phyloP scores from a whole-genome alignment of 2,329 filamentous ascomycete species.

The Decorospora gaudefroyi region DNA sequence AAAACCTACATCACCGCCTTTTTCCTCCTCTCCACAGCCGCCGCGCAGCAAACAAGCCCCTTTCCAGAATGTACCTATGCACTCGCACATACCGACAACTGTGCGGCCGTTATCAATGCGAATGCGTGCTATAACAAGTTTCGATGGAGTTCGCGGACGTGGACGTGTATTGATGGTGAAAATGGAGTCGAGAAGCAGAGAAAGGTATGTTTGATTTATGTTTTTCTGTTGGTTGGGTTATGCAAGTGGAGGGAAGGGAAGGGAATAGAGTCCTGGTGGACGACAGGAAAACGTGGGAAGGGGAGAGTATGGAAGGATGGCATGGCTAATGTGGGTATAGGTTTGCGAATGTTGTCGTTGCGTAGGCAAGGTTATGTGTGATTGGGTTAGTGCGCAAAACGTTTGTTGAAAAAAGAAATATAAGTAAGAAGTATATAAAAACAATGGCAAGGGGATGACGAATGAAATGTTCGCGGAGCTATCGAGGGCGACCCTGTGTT shows the following conservation, averaged over 20 bases:
- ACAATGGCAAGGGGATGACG: no score
- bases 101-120: constrained; percentile 39
- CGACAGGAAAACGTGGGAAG: not conserved
- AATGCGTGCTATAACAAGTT: constrained; percentile 42
- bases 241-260: not conserved
- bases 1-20: no score
- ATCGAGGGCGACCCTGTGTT: no score
- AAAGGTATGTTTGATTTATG: constrained; percentile 21
- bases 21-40: constrained; percentile 16
- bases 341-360: constrained; percentile 42
- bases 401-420: constrained; percentile 19
- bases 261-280: not conserved
- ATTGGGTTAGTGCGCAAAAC: constrained; percentile 32
- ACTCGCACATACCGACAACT: constrained; percentile 34
- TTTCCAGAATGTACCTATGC: constrained; percentile 32
- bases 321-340: constrained; percentile 13
- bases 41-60: constrained; percentile 24
- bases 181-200: constrained; percentile 27
- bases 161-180: constrained; percentile 36
- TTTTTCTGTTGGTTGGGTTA: not conserved
- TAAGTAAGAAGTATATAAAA: no score
- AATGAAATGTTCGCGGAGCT: no score
- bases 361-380: constrained; percentile 38
- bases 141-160: constrained; percentile 30
- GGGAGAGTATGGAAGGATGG: not conserved